phyloP scores from a whole-genome alignment of 2,329 filamentous ascomycete species.

The Curvularia sp. region DNA sequence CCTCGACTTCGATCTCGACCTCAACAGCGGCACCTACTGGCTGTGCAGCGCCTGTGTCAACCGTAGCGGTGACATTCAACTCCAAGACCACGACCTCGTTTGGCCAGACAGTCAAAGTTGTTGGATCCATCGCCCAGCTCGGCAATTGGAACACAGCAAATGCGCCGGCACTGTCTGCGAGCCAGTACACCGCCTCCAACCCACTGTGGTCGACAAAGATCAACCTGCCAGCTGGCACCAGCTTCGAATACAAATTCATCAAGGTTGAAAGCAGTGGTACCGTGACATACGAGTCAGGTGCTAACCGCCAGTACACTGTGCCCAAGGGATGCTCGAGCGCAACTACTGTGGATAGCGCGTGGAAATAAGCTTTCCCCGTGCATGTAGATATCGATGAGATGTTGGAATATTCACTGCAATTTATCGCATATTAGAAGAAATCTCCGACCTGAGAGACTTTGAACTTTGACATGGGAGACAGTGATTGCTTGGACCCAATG shows the following conservation, averaged over 20 bases:
- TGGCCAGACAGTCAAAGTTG: slow-evolving; percentile 59
- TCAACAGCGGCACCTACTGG: slow-evolving; percentile 22
- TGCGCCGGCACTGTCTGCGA: slow-evolving; percentile 52
- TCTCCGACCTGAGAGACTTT: not conserved
- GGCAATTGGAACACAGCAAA: slow-evolving; percentile 55
- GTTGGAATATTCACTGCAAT: not conserved
- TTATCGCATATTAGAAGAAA: no score
- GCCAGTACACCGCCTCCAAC: slow-evolving; percentile 53
- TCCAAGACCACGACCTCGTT: slow-evolving; percentile 58
- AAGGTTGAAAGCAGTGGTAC: slow-evolving; percentile 55
- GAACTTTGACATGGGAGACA: not conserved
- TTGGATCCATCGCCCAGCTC: slow-evolving; percentile 54
- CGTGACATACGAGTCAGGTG: slow-evolving; percentile 55
- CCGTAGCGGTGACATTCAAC: slow-evolving; percentile 53
- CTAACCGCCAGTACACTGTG: slow-evolving; percentile 53
- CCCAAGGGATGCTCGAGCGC: slow-evolving; percentile 31
- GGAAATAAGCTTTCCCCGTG: slow-evolving; percentile 28
- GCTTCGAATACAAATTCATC: slow-evolving; percentile 58
- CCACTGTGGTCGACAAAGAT: slow-evolving; percentile 58
- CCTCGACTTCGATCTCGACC: slow-evolving; percentile 18
- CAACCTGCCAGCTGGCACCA: slow-evolving; percentile 52
- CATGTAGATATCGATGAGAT: not conserved
- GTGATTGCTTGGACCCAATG: not conserved
- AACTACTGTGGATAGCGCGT: slow-evolving; percentile 28
- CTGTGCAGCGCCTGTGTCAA: slow-evolving; percentile 39